Evolutionary conservation across 768 basidiomycete species (phyloP), one percentile per base, ranked within the genome.

Genomic region (Russula dissimulans): DNA sequence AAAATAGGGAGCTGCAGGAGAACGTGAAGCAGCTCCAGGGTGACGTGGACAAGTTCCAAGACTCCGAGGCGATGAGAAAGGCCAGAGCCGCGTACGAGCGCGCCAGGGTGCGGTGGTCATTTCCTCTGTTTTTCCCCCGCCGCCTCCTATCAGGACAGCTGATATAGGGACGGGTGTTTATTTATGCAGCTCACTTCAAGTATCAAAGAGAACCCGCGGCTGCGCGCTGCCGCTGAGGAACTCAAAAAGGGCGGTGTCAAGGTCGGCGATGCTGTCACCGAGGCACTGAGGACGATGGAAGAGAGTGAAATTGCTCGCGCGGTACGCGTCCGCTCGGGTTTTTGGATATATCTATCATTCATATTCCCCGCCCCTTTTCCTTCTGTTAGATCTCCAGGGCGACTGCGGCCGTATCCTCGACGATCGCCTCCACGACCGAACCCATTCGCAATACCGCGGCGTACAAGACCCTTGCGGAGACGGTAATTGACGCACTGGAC

Each of bases 21-120:
- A 95, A 95, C 73, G 88, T 97, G 50, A 95, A 94, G 76, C 92
- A 97, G 74, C 79, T 99, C 17, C 92, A 95, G 74, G 97, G 97
- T 63, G 94, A 98, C 72, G 95, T 97, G 41, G 91, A 92, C 75
- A 97, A 97, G 75, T 74, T 97, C 51, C 95, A 97, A 77, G 97
- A 97, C 71, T 93, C 91, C 56, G 93, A 95, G 70, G 88, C 94
- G 14, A 87, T 99, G 92, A 92, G 91, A 76, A 81, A 80, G 67
- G 94, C 94, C 2, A 82, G 81, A 70, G 93, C 90, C 53, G 85
- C 91, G 60, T 98, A 98, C 74, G 95, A 98, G 76, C 83, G 88
- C 62, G 93, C 95, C 8, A 81, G 95, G 75, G 95, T 97, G 69
- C 62, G 84, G 80, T 12, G 7, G 8, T 22, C 18, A 5, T 51